Conservation (phyloP, 2,329 filamentous ascomycete genomes). For the Stachybotrys echinatus region DNA sequence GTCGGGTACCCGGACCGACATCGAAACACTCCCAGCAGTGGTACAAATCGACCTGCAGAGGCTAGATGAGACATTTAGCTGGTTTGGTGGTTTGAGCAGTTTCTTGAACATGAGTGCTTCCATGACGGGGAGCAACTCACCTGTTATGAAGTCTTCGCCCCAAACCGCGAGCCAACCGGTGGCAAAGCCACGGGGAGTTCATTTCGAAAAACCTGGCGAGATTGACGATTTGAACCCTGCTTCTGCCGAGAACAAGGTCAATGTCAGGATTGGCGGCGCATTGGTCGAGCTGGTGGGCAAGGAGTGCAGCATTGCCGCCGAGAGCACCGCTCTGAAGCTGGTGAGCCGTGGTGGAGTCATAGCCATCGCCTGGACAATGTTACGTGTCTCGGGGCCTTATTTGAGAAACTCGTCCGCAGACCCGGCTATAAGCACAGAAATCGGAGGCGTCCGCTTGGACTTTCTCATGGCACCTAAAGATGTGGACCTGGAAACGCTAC, state of each 20-base stretch:
- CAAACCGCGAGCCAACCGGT: constrained; percentile 22
- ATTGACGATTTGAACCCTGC: constrained; percentile 38
- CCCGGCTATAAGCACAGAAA: constrained; percentile 56
- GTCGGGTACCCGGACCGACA: constrained; percentile 47
- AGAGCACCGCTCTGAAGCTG: constrained; percentile 77
- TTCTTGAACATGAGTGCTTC: constrained; percentile 85
- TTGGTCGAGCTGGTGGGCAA: constrained; percentile 72
- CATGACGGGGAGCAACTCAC: constrained; percentile 67
- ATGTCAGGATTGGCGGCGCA: constrained; percentile 71
- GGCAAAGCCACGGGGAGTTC: constrained; percentile 49
- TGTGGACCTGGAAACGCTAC: constrained; percentile 71
- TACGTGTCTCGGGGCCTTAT: constrained; percentile 70
- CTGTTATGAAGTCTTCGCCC: constrained; percentile 29
- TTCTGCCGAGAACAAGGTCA: constrained; percentile 59
- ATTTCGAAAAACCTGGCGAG: constrained; percentile 49
- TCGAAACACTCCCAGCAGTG: constrained; percentile 73
- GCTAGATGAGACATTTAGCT: constrained; percentile 80
- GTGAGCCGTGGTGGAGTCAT: constrained; percentile 70
- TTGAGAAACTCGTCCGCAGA: constrained; percentile 45
- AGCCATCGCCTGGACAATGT: constrained; percentile 67
- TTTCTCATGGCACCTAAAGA: constrained; percentile 71
- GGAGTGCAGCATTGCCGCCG: constrained; percentile 67
- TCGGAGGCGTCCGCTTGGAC: constrained; percentile 65
- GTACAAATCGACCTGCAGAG: constrained; percentile 72
- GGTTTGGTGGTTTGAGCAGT: constrained; percentile 88